phyloP scores from a whole-genome alignment of 176 grass and related monocot genomes.

The Oryza longistaminata region DNA sequence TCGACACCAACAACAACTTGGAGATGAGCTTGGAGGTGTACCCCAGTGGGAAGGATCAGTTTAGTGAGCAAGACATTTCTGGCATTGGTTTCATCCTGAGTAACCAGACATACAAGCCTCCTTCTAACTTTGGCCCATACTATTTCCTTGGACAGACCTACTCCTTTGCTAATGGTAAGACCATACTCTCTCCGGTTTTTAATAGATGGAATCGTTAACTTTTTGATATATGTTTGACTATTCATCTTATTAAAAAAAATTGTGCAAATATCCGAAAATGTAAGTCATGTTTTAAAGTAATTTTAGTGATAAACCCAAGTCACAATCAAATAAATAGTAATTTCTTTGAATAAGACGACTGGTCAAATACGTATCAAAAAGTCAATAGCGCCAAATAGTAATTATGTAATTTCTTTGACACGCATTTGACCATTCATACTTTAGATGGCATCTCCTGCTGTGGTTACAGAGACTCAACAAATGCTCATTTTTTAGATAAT shows the following conservation, averaged over 20 bases:
- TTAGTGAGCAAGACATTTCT: constrained; percentile 44
- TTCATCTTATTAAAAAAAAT: too few relatives aligned
- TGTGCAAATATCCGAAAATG: too few relatives aligned
- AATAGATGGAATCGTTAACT: too few relatives aligned
- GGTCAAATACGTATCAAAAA: too few relatives aligned
- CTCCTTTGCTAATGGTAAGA: constrained; percentile 47
- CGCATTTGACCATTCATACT: neutral
- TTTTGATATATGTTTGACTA: too few relatives aligned
- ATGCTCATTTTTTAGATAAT: neutral
- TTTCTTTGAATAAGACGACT: too few relatives aligned
- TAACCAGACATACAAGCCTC: constrained; percentile 81
- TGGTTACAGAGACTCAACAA: neutral
- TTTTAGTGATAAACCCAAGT: too few relatives aligned
- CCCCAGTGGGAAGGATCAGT: constrained; percentile 46
- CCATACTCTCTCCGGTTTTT: neutral
- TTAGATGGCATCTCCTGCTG: neutral
- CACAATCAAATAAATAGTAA: too few relatives aligned
- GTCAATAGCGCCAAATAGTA: too few relatives aligned
- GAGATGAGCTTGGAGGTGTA: constrained; percentile 53
- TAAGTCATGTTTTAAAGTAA: too few relatives aligned
- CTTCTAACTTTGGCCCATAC: constrained; percentile 41
- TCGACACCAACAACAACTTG: constrained; percentile 56
- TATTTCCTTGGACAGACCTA: constrained; percentile 63
- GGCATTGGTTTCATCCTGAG: constrained; percentile 59
- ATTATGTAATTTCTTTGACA: too few relatives aligned